phyloP scores from a whole-genome alignment of 225 moss, liverwort and hornwort genomes.

The Pleurozium schreberi region DNA sequence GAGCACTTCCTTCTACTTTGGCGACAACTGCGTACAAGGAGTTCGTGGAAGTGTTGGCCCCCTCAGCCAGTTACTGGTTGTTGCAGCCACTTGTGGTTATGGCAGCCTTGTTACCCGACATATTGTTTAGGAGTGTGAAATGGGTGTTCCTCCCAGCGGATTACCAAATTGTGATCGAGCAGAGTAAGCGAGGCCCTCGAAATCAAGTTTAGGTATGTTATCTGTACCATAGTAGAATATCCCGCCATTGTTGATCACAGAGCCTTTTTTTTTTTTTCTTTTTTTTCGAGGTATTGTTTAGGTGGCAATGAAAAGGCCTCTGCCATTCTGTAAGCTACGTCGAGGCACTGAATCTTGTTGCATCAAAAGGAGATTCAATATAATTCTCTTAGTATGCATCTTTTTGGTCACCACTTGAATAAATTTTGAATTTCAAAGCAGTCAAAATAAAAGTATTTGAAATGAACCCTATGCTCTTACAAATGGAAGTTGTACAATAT shows the following conservation, averaged over 20 bases:
- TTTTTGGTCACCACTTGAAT: neutral
- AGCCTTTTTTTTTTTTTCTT: neutral
- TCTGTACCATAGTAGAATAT: conserved; percentile 20
- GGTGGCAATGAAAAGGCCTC: conserved; percentile 16
- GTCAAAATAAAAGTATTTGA: neutral
- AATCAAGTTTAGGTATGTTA: neutral
- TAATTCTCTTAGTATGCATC: neutral
- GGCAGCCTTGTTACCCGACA: conserved; percentile 51
- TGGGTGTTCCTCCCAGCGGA: conserved; percentile 40
- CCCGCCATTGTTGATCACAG: neutral
- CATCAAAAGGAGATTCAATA: neutral
- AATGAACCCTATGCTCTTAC: neutral
- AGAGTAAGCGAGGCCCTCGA: neutral
- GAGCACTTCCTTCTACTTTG: conserved; percentile 27
- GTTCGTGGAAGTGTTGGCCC: conserved; percentile 60
- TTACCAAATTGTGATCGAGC: conserved; percentile 57
- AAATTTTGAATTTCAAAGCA: neutral
- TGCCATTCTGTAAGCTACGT: neutral
- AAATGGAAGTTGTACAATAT: neutral
- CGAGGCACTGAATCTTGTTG: neutral
- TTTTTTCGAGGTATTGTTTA: neutral
- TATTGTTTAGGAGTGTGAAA: conserved; percentile 33
- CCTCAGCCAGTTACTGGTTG: conserved; percentile 67
- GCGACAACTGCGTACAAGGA: conserved; percentile 46
- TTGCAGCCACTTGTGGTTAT: conserved; percentile 60